Conservation (phyloP, 2,329 filamentous ascomycete genomes). For the Colletotrichum eleusines region DNA sequence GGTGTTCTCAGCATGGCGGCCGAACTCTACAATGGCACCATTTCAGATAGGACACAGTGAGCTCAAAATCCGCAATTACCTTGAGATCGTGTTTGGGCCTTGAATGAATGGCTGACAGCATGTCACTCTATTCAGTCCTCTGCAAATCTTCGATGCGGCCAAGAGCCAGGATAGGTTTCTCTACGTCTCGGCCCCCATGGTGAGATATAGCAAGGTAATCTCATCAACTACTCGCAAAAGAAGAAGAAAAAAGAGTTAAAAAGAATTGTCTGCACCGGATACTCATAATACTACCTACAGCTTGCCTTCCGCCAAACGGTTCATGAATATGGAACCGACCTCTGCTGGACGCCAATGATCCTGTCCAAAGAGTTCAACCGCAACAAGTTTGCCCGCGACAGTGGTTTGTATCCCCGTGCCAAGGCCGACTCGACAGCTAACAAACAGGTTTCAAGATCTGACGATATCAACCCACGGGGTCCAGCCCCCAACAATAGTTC, state of each 20-base stretch:
- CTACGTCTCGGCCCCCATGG: constrained; percentile 75
- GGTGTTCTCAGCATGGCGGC: constrained; percentile 20
- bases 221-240: neutral
- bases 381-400: constrained; percentile 69
- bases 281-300: constrained; percentile 50
- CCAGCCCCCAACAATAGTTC: constrained; percentile 72
- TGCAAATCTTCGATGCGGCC: constrained; percentile 69
- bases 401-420: constrained; percentile 58
- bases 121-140: constrained; percentile 58
- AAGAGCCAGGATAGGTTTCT: constrained; percentile 65
- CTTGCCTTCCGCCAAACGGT: constrained; percentile 78
- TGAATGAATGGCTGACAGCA: constrained; percentile 12
- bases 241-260: too few species aligned
- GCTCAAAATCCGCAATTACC: neutral
- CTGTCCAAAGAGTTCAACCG: constrained; percentile 77
- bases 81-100: neutral
- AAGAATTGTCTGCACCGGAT: neutral
- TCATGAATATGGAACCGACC: constrained; percentile 72
- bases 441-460: constrained; percentile 60
- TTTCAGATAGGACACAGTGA: constrained; percentile 39
- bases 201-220: constrained; percentile 70
- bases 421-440: neutral
- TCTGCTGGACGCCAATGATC: constrained; percentile 81
- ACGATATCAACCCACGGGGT: constrained; percentile 66
- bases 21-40: constrained; percentile 33